Evolutionary conservation across 2,329 filamentous ascomycete species (phyloP).

Genomic region (Graphiopsis chlorocephala): DNA sequence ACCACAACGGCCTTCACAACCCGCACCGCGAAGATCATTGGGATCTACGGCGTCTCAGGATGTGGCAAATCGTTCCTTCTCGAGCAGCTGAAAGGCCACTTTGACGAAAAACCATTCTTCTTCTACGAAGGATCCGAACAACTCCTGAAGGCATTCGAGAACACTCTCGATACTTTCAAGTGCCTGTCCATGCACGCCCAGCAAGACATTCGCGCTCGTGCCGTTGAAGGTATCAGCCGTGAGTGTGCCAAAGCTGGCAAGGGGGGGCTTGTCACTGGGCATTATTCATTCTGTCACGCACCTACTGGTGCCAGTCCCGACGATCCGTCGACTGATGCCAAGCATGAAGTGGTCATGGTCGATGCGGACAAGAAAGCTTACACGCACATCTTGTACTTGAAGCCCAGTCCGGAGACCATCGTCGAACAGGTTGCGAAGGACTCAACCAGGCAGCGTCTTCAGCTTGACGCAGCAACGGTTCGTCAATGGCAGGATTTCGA

Average conservation of each 20-base stretch:
- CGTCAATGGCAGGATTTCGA: slow-evolving; percentile 50
- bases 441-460: slow-evolving; percentile 36
- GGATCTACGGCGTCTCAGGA: slow-evolving; percentile 55
- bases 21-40: slow-evolving; percentile 40
- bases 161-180: slow-evolving; percentile 53
- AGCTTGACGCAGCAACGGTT: slow-evolving; percentile 40
- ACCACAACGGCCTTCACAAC: not conserved
- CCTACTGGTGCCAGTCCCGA: slow-evolving; percentile 20
- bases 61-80: slow-evolving; percentile 53
- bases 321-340: not conserved
- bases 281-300: slow-evolving; percentile 55
- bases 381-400: slow-evolving; percentile 60
- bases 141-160: slow-evolving; percentile 44
- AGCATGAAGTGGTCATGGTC: slow-evolving; percentile 39
- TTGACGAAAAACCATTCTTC: slow-evolving; percentile 37
- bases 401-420: slow-evolving; percentile 40
- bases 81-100: slow-evolving; percentile 37
- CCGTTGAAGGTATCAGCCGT: slow-evolving; percentile 46
- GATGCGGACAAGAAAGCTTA: slow-evolving; percentile 46
- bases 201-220: slow-evolving; percentile 38
- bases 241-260: slow-evolving; percentile 36
- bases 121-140: slow-evolving; percentile 55
- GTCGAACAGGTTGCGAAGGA: slow-evolving; percentile 32
- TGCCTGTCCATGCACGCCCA: slow-evolving; percentile 36
- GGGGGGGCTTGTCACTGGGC: slow-evolving; percentile 52